phyloP scores from a whole-genome alignment of 805 yeast species.

The Metschnikowia picachoensis region DNA sequence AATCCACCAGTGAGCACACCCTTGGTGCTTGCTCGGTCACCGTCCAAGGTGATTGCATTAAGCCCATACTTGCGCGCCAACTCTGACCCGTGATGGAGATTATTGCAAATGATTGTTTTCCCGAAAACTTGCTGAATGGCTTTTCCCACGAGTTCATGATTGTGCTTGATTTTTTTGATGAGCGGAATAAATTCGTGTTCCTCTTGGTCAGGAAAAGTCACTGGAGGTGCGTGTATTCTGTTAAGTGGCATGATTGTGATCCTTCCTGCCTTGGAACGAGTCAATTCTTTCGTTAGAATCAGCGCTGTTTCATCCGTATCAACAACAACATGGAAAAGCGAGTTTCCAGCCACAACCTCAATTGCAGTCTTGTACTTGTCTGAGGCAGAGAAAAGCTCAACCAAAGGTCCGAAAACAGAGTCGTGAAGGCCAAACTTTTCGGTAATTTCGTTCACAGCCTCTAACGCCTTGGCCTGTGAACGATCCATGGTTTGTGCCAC shows the following conservation, averaged over 20 bases:
- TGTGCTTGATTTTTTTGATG: constrained; percentile 66
- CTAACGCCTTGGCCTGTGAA: constrained; percentile 63
- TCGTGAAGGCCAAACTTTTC: constrained; percentile 51
- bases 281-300: constrained; percentile 69
- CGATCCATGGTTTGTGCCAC: constrained; percentile 76
- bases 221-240: constrained; percentile 45
- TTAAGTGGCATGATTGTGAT: constrained; percentile 90
- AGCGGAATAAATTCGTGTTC: constrained; percentile 70
- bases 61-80: constrained; percentile 58
- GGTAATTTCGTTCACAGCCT: constrained; percentile 62
- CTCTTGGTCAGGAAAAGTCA: constrained; percentile 54
- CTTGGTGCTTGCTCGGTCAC: constrained; percentile 79
- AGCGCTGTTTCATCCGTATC: constrained; percentile 84
- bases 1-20: constrained; percentile 92
- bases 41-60: constrained; percentile 84
- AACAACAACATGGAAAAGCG: constrained; percentile 85
- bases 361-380: constrained; percentile 82
- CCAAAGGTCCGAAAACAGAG: constrained; percentile 75
- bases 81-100: constrained; percentile 63
- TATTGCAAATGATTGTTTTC: constrained; percentile 69
- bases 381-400: constrained; percentile 76
- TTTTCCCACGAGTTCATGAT: constrained; percentile 46
- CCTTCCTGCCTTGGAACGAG: constrained; percentile 69
- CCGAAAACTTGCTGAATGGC: constrained; percentile 83
- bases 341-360: constrained; percentile 84